A percentile compares a stretch with the other conserved stretches of the same genome.
phyloP scores from a whole-genome alignment of 106 monocot species.

The Triglochin maritima region DNA sequence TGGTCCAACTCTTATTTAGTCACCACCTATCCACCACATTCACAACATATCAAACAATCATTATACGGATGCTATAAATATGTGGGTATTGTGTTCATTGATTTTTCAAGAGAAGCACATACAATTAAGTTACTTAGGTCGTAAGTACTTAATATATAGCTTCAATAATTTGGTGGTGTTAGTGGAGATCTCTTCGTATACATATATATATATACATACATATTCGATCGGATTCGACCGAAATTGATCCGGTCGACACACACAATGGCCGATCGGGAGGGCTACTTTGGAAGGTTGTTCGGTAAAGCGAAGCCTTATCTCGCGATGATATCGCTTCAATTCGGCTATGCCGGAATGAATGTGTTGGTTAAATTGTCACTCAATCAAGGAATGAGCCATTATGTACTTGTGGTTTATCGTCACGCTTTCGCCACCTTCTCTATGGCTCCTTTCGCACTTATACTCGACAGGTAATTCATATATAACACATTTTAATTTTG shows the following conservation, averaged over 20 bases:
- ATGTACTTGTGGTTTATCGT: slow-evolving; percentile 76
- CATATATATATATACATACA: not conserved
- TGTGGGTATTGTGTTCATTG: too few relatives aligned
- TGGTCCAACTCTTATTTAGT: too few relatives aligned
- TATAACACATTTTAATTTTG: too few relatives aligned
- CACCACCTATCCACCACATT: too few relatives aligned
- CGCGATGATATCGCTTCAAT: slow-evolving; percentile 67
- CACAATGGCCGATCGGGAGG: slow-evolving; percentile 4
- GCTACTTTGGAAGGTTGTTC: slow-evolving; percentile 4
- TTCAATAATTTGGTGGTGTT: not conserved
- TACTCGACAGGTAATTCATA: slow-evolving; percentile 72
- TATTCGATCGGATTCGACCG: not conserved
- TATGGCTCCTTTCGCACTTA: slow-evolving; percentile 75
- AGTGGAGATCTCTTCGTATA: not conserved
- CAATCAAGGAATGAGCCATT: slow-evolving; percentile 82
- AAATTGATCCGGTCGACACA: not conserved
- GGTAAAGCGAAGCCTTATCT: slow-evolving; percentile 57
- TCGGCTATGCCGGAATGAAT: slow-evolving; percentile 87
- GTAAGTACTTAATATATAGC: not conserved
- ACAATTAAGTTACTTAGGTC: not conserved
- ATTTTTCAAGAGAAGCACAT: too few relatives aligned
- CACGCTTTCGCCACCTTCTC: slow-evolving; percentile 75
- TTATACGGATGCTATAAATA: too few relatives aligned
- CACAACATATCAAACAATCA: too few relatives aligned
- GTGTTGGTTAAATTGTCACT: slow-evolving; percentile 76